Percentiles rank a stretch among this genome's conserved stretches.
Evolutionary conservation across 768 basidiomycete species (phyloP).

Genomic region (Trametes cubensis): DNA sequence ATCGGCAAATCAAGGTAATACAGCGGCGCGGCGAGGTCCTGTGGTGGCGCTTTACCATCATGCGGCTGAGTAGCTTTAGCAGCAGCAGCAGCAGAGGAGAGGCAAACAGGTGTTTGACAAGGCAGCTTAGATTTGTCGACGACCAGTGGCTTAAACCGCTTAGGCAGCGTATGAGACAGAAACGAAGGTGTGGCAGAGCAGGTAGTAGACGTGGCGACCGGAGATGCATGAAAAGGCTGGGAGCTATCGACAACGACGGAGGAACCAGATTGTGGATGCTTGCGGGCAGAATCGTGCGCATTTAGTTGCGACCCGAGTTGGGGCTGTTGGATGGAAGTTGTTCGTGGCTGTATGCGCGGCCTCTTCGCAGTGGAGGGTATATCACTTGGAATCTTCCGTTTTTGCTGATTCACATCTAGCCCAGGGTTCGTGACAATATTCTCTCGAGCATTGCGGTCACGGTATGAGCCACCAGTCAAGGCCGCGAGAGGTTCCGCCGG

Average conservation of each 20-base stretch:
- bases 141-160: constrained; percentile 28
- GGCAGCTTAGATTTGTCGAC: constrained; percentile 10
- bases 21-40: background rate
- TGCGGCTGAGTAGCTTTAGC: background rate
- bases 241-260: background rate
- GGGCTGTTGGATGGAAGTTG: no score
- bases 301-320: no score
- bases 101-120: background rate
- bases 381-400: background rate
- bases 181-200: background rate
- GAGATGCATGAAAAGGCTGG: background rate
- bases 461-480: no score
- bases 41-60: no score
- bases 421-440: background rate
- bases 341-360: constrained; percentile 7
- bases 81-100: background rate
- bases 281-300: no score
- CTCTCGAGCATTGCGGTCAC: background rate
- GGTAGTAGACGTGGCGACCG: background rate
- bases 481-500: no score
- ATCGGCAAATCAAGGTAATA: constrained; percentile 42
- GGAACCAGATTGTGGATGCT: no score
- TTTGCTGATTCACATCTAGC: background rate
- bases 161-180: constrained; percentile 14
- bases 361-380: constrained; percentile 8